These are phyloP conservation scores for Penstemon eatonii DNA, from an alignment of 257 asterid species.

Conservation along the genomic window DNA sequence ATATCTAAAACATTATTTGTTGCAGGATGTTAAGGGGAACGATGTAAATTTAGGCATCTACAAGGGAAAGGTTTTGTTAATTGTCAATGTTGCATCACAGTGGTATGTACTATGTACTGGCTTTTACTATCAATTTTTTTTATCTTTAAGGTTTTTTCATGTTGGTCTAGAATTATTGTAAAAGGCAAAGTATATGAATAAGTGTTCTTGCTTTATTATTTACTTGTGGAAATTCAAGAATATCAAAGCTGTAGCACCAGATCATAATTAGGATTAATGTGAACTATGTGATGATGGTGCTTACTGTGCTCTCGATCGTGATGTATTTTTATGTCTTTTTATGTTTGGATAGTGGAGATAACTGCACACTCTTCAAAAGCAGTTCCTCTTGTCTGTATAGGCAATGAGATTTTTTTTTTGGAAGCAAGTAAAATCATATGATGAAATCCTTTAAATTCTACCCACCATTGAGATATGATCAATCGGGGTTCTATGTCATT, in stretches of 20 bases:
- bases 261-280: too few relatives aligned
- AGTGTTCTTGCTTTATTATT: neutral
- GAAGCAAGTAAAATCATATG: neutral
- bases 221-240: too few relatives aligned
- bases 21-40: constrained; percentile 75
- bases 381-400: neutral
- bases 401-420: neutral
- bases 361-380: neutral
- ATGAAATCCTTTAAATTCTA: neutral
- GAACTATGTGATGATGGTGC: too few relatives aligned
- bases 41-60: constrained; percentile 70
- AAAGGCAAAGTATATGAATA: neutral
- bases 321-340: neutral
- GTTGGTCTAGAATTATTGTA: neutral
- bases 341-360: neutral
- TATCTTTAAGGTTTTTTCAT: neutral
- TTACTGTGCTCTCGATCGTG: neutral
- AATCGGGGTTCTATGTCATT: too few relatives aligned
- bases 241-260: too few relatives aligned
- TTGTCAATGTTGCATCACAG: constrained; percentile 92
- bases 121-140: neutral
- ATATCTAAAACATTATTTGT: constrained; percentile 14
- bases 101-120: constrained; percentile 51
- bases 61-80: constrained; percentile 72
- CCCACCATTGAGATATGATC: neutral